Conservation (phyloP, 495 filamentous ascomycete genomes). For the Penicillium verhagenii region DNA sequence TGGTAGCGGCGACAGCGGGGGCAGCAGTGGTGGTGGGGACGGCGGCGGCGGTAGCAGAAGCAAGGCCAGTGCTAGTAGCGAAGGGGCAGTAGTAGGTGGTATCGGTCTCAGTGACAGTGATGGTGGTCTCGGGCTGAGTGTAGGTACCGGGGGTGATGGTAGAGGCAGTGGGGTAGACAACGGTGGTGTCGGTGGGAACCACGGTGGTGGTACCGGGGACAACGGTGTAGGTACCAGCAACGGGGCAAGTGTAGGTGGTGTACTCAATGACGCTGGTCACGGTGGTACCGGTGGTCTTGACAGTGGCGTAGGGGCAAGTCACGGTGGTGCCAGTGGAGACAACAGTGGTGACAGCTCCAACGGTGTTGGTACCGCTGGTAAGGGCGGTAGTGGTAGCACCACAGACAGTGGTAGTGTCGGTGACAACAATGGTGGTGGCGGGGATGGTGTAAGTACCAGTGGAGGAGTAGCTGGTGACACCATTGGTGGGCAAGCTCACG, state of each 20-base stretch:
- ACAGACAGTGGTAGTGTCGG: conserved; percentile 67
- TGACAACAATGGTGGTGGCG: conserved; percentile 69
- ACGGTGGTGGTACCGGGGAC: conserved; percentile 62
- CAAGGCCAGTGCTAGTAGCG: conserved; percentile 44
- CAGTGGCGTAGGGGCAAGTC: conserved; percentile 71
- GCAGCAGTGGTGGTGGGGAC: conserved; percentile 22
- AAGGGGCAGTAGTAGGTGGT: conserved; percentile 73
- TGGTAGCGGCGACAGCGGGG: conserved; percentile 18
- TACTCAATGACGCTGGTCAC: conserved; percentile 69
- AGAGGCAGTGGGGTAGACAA: conserved; percentile 65
- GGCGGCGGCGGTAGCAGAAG: conserved; percentile 23
- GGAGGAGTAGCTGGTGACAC: conserved; percentile 64
- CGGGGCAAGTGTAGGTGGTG: conserved; percentile 76
- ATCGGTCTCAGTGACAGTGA: conserved; percentile 67
- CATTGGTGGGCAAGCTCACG: conserved; percentile 58
- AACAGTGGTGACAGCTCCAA: conserved; percentile 75
- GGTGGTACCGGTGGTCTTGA: conserved; percentile 57
- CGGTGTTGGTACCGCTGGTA: conserved; percentile 65
- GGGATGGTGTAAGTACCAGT: conserved; percentile 81
- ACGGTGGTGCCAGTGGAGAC: conserved; percentile 69
- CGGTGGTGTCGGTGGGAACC: conserved; percentile 51
- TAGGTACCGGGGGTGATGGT: conserved; percentile 71
- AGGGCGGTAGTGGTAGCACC: conserved; percentile 62
- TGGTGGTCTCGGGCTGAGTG: conserved; percentile 62
- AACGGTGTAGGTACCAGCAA: conserved; percentile 78